Conservation (phyloP, 1,139 yeast species). For the Blastobotrys illinoisensis region DNA sequence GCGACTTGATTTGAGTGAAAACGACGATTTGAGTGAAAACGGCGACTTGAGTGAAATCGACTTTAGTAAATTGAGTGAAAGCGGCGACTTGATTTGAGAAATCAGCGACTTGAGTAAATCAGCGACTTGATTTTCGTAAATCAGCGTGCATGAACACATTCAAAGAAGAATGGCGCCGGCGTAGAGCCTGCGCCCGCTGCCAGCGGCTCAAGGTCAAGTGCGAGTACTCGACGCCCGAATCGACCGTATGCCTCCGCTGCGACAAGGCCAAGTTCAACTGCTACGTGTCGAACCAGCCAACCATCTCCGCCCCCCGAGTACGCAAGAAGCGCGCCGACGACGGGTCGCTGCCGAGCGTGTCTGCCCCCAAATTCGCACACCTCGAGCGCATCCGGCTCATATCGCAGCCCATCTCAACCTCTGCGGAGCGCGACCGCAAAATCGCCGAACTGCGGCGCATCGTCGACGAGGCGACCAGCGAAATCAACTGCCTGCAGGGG, state of each 20-base stretch:
- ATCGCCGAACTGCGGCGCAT: not conserved
- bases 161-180: slow-evolving; percentile 37
- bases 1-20: no score
- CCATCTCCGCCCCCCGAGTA: not conserved
- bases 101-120: no score
- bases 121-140: no score
- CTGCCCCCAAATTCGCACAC: not conserved
- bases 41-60: no score
- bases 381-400: not conserved
- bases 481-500: slow-evolving; percentile 2
- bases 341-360: not conserved
- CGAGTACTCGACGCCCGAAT: slow-evolving; percentile 45
- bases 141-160: slow-evolving; percentile 2
- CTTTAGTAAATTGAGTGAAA: no score
- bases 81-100: no score
- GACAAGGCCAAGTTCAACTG: slow-evolving; percentile 42
- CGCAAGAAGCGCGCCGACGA: not conserved
- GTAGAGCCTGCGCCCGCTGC: slow-evolving; percentile 55
- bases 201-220: slow-evolving; percentile 52
- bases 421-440: not conserved
- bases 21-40: no score
- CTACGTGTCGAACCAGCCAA: slow-evolving; percentile 29
- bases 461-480: not conserved
- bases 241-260: slow-evolving; percentile 45
- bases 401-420: not conserved